Evolutionary conservation across 768 basidiomycete species (phyloP), one percentile per base, ranked within the genome.

Genomic region (Lactifluus piperatus): DNA sequence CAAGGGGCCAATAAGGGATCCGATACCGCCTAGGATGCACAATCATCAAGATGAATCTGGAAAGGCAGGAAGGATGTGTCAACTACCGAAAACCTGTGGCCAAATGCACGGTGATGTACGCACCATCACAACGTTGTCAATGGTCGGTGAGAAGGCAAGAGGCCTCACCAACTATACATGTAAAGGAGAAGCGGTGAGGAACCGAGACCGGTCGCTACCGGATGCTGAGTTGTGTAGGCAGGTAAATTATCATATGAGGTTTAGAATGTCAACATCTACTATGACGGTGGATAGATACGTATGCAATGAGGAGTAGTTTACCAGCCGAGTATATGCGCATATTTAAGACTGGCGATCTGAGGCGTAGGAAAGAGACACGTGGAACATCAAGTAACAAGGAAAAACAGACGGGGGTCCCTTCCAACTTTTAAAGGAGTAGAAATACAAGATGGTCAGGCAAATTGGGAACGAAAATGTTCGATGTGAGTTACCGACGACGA

Each of bases 161-260:
- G 20, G n/a, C 41, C 24, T 41, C 48, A 29, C 48, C 26, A 18
- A 43, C 39, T 16, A 39, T 16, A 20, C 36, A 32, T 45, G 41
- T 50, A 24, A 54, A n/a, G 24, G 27, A 20, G 7, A 22, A 32
- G 47, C 14, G 36, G 32, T 39, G 10, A 24, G 24, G 36, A 34
- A 22, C 36, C 44, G 27, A 22, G 24, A 32, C 54, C 8, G 18
- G 24, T 46, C 37, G 49, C 24, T n/a, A 22, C 29, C 27, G 22
- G 22, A 26, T 37, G 27, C 34, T 41, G 45, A 37, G 24, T 26
- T 9, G n/a, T 11, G 11, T 4, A 13, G 16, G 51, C 49, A 60
- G 10, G 60, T 52, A 46, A 46, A 56, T 61, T 61, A 61, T 61
- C 55, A 60, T 18, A 49, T 39, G 50, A 34, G 10, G 58, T 30